phyloP scores from a whole-genome alignment of 83 land plant genomes.

The Diphasiastrum complanatum region DNA sequence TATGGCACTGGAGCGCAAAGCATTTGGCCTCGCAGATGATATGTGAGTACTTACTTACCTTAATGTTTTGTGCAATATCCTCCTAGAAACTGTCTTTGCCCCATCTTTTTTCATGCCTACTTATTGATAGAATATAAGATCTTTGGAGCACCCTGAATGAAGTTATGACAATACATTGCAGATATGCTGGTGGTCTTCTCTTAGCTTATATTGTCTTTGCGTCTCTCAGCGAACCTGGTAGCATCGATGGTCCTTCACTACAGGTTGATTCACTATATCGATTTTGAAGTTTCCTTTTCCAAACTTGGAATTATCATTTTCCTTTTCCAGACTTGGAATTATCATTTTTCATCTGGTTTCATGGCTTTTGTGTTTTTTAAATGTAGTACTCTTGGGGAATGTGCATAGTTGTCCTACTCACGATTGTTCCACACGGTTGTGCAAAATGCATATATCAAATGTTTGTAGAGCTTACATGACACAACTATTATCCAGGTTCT shows the following conservation, averaged over 20 bases:
- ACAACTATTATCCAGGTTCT: background rate
- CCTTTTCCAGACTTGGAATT: background rate
- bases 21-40: conserved; percentile 94
- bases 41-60: conserved; percentile 42
- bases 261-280: conserved; percentile 39
- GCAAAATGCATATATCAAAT: conserved; percentile 2
- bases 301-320: conserved; percentile 5
- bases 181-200: conserved; percentile 91
- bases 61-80: background rate
- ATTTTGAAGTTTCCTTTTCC: no score
- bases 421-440: no score
- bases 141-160: background rate
- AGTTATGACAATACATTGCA: conserved; percentile 14
- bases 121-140: background rate
- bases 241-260: conserved; percentile 81
- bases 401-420: no score
- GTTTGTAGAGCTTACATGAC: background rate
- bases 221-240: conserved; percentile 73
- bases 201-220: conserved; percentile 88
- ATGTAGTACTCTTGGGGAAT: no score
- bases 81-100: conserved; percentile 9
- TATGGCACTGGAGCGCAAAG: conserved; percentile 57
- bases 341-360: background rate
- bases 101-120: background rate
- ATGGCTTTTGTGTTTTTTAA: no score